Evolutionary conservation across 352 stramenopile species (phyloP), one percentile per base, ranked within the genome.

Genomic region (Phytophthora megakarya): DNA sequence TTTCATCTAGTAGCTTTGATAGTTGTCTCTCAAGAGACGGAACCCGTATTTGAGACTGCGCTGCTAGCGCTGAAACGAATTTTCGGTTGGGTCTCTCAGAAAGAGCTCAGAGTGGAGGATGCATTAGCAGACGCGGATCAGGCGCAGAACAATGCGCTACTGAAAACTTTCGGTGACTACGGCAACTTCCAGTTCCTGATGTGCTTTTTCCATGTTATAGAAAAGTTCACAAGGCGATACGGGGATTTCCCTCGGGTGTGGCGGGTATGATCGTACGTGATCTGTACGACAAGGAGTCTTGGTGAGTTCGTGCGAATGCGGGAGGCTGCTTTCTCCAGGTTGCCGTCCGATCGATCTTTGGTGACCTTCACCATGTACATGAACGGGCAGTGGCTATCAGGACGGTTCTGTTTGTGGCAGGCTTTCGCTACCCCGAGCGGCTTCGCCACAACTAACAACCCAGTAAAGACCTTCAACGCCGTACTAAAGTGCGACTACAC

Each of bases 191-290:
- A 26, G 5, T 56, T 42, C 5, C 22, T 66, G 0, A 71, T 76
- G 62, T 76, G 59, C 13, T 79, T 49, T 43, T 50, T 59, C 13
- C 50, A 50, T 15, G 25, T 59, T 3, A 43, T 59, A n/a, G 21
- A 59, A 16, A 59, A 43, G 38, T 49, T 23, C 18, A 59, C 3
- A 23, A 28, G 19, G 38, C 25, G 7, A 32, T 59, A 11, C 6
- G 26, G 1, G 1, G 25, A 2, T 15, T 50, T 22, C 13, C 19
- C 50, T 46, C 22, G 13, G 9, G 1, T 19, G 5, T 60, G 28
- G 19, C 11, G 6, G 51, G 38, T 18, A 25, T 12, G 0, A 11
- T 46, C 4, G 5, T 51, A 1, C 6, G 19, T 8, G 15, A 45
- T 2, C 3, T 51, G 0, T 51, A 51, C 22, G 45, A 64, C 9